These are phyloP conservation scores for Odontarrhena argentea DNA, from an alignment of 345 rosid species.

Conservation along the genomic window DNA sequence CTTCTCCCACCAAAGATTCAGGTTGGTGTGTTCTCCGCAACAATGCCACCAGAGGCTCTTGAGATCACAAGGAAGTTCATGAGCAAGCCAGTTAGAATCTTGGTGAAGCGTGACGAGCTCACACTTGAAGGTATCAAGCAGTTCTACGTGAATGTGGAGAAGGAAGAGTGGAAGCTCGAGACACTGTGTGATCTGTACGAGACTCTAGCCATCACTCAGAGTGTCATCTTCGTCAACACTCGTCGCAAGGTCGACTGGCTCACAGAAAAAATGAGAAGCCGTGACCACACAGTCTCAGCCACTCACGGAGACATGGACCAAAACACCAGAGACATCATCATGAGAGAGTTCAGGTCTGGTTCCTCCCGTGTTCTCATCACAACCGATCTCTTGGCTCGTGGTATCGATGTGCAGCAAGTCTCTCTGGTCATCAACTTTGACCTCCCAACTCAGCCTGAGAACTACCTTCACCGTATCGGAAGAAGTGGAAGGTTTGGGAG, in stretches of 20 bases:
- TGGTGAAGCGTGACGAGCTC: conserved; percentile 61
- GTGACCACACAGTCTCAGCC: conserved; percentile 61
- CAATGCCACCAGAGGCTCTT: conserved; percentile 65
- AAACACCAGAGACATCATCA: conserved; percentile 55
- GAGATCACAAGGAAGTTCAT: conserved; percentile 57
- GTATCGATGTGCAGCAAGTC: conserved; percentile 63
- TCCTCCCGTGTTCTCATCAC: conserved; percentile 63
- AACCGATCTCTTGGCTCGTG: conserved; percentile 59
- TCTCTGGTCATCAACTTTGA: conserved; percentile 58
- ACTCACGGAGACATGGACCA: conserved; percentile 64
- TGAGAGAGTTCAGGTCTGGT: conserved; percentile 57
- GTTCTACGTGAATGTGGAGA: conserved; percentile 53
- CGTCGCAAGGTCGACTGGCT: conserved; percentile 71
- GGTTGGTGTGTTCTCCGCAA: conserved; percentile 61
- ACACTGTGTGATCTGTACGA: conserved; percentile 74
- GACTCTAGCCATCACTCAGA: conserved; percentile 57
- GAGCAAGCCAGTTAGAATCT: conserved; percentile 57
- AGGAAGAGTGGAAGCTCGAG: conserved; percentile 77
- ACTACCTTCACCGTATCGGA: conserved; percentile 60
- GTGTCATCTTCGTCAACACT: conserved; percentile 59
- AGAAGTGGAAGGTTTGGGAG: conserved; percentile 58
- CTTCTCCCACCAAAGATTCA: conserved; percentile 55
- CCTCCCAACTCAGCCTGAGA: conserved; percentile 58
- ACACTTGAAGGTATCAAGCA: conserved; percentile 60
- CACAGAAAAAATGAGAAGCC: conserved; percentile 50